These are phyloP conservation scores for Cochlearia excelsa DNA, from an alignment of 345 rosid species.

Conservation along the genomic window DNA sequence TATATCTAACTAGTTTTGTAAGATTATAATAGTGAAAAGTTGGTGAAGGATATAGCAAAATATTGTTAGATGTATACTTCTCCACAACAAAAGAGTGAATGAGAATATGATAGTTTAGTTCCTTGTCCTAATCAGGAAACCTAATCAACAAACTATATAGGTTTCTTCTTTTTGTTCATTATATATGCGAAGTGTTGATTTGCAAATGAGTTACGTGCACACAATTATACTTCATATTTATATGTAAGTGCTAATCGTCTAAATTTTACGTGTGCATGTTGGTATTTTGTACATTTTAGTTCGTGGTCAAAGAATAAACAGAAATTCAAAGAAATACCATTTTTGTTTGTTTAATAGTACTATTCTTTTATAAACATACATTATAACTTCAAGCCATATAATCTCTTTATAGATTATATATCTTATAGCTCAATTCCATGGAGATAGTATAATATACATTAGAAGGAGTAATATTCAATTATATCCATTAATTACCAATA, in stretches of 20 bases:
- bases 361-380: no score
- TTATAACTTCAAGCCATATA: no score
- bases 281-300: background rate
- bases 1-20: background rate
- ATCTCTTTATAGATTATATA: no score
- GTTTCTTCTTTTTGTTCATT: conserved; percentile 6
- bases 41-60: conserved; percentile 24
- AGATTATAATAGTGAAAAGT: conserved; percentile 24
- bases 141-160: conserved; percentile 4
- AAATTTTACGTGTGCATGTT: conserved; percentile 39
- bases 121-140: conserved; percentile 66
- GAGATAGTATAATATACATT: background rate
- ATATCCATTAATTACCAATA: background rate
- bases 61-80: conserved; percentile 19
- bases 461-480: conserved; percentile 10
- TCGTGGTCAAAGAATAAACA: conserved; percentile 11
- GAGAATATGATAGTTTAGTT: conserved; percentile 42
- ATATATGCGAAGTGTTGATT: conserved; percentile 36
- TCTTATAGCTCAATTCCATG: no score
- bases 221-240: background rate
- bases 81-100: conserved; percentile 12
- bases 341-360: no score
- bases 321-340: no score
- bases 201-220: conserved; percentile 27
- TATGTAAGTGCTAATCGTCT: background rate